Evolutionary conservation across 306 rosid species (phyloP).

Genomic region (Phaseolus lunatus): DNA sequence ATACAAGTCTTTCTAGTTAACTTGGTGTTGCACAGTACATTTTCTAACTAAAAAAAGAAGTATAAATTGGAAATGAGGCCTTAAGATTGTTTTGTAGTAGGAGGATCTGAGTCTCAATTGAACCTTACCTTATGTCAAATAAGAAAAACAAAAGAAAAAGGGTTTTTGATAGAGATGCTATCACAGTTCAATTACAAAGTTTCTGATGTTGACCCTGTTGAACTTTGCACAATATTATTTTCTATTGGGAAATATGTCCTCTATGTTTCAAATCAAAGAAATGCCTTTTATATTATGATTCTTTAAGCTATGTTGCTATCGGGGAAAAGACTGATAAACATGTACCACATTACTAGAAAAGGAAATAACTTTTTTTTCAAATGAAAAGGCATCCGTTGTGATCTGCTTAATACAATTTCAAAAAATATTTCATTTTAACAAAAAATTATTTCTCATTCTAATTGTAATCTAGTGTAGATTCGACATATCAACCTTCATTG

Average conservation of each 20-base stretch:
- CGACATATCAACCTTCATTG: no score
- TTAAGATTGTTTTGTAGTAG: not conserved
- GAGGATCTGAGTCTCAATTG: not conserved
- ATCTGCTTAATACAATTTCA: no score
- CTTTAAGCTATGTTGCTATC: no score
- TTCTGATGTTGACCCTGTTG: not conserved
- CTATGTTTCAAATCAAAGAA: not conserved
- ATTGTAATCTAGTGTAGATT: no score
- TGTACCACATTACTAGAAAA: no score
- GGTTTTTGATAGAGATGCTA: not conserved
- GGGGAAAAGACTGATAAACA: no score
- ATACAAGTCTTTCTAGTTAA: not conserved
- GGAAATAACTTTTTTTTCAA: no score
- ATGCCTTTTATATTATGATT: no score
- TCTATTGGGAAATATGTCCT: not conserved
- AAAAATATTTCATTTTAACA: no score
- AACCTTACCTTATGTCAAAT: not conserved
- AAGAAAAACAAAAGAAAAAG: not conserved
- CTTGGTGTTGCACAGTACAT: not conserved
- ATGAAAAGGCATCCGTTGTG: no score
- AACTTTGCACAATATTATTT: not conserved
- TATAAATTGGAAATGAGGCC: not conserved
- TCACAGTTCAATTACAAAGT: not conserved
- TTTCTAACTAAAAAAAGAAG: not conserved
- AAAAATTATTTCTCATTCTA: no score